phyloP scores from a whole-genome alignment of 78 protist species.

The Neovahlkampfia damariscottae region DNA sequence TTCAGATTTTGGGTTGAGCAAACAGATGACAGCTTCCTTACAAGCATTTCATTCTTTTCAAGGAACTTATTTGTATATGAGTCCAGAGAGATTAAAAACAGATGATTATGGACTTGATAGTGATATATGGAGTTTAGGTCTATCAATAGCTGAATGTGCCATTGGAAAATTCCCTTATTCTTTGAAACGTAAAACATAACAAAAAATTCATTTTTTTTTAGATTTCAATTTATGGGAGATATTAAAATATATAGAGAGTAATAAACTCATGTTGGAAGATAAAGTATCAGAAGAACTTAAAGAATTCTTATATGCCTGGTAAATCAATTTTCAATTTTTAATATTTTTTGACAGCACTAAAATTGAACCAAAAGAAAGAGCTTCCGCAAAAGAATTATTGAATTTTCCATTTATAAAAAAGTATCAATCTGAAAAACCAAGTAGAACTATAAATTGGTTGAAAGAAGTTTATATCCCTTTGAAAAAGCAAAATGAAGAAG shows the following conservation, averaged over 20 bases:
- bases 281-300: too few species aligned
- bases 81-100: slow-evolving; percentile 11
- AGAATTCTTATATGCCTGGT: too few species aligned
- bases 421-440: too few species aligned
- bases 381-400: neutral
- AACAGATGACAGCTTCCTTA: neutral
- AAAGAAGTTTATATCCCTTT: too few species aligned
- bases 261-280: too few species aligned
- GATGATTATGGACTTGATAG: neutral
- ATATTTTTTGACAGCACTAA: too few species aligned
- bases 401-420: neutral
- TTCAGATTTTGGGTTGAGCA: slow-evolving; percentile 23
- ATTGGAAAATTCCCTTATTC: slow-evolving; percentile 13
- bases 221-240: neutral
- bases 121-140: slow-evolving; percentile 24
- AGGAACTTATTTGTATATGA: slow-evolving; percentile 8
- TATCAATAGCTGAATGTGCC: slow-evolving; percentile 17
- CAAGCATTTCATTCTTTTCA: neutral
- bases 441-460: too few species aligned
- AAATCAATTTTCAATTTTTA: too few species aligned
- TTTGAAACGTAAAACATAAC: too few species aligned
- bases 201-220: too few species aligned
- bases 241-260: neutral
- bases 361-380: neutral
- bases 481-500: too few species aligned